These are phyloP conservation scores for Botryotinia calthae DNA, from an alignment of 2,329 filamentous ascomycete species.

Conservation along the genomic window DNA sequence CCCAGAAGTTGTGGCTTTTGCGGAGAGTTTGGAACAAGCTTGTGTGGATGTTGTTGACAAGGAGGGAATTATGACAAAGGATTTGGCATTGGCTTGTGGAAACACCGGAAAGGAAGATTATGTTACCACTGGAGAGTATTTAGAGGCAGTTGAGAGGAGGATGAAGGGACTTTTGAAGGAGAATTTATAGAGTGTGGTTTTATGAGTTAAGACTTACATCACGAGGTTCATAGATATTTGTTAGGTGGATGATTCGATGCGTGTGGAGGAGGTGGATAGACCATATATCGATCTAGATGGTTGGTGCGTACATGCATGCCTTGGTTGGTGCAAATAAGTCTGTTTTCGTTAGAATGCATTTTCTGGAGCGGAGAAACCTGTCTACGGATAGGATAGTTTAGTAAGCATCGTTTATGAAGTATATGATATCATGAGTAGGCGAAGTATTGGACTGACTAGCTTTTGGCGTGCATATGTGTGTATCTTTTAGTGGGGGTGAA, in stretches of 20 bases:
- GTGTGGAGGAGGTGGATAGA: not conserved
- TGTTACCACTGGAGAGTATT: conserved; percentile 88
- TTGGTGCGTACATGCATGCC: not conserved
- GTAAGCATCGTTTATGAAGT: not conserved
- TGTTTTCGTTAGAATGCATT: not conserved
- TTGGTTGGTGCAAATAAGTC: not conserved
- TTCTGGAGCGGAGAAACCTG: not conserved
- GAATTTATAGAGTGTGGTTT: conserved; percentile 56
- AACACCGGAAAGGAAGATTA: conserved; percentile 81
- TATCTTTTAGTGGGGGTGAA: not conserved
- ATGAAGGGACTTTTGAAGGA: conserved; percentile 77
- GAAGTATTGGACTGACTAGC: not conserved
- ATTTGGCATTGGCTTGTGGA: conserved; percentile 90
- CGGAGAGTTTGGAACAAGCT: conserved; percentile 86
- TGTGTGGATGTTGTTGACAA: conserved; percentile 92
- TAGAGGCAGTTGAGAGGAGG: conserved; percentile 86
- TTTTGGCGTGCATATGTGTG: not conserved
- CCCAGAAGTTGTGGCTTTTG: conserved; percentile 88
- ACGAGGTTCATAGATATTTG: not conserved
- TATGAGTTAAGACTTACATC: not conserved
- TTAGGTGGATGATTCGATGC: not conserved
- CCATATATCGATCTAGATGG: not conserved
- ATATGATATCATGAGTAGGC: not conserved
- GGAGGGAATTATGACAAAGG: conserved; percentile 98
- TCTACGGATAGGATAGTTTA: not conserved